phyloP scores from a whole-genome alignment of 2,329 filamentous ascomycete genomes.

The Coccinonectria pachysandricola region DNA sequence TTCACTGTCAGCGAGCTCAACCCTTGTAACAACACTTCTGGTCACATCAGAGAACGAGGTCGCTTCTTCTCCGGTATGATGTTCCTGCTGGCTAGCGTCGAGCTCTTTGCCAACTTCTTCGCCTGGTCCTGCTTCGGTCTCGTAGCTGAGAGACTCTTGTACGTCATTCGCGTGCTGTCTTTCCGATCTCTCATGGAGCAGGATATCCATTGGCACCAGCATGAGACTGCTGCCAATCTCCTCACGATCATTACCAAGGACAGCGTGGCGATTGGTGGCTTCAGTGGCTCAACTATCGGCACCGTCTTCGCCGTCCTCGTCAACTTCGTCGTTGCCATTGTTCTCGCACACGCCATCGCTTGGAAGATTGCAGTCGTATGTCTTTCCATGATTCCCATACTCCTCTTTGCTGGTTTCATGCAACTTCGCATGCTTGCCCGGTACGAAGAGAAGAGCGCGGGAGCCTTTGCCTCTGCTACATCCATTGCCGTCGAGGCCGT shows the following conservation, averaged over 20 bases:
- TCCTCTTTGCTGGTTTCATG: constrained; percentile 60
- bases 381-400: constrained; percentile 55
- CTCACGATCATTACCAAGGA: constrained; percentile 62
- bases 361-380: constrained; percentile 71
- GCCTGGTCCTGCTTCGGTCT: constrained; percentile 41
- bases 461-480: constrained; percentile 53
- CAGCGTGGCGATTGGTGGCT: constrained; percentile 53
- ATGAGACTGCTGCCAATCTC: constrained; percentile 49
- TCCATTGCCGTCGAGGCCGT: constrained; percentile 58
- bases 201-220: constrained; percentile 62
- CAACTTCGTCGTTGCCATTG: constrained; percentile 58
- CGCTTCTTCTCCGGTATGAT: constrained; percentile 47
- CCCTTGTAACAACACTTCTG: constrained; percentile 32
- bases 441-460: constrained; percentile 53
- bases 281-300: constrained; percentile 62
- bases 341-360: constrained; percentile 59
- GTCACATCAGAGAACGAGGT: constrained; percentile 26
- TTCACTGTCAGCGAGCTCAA: constrained; percentile 34
- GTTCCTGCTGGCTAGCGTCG: constrained; percentile 39
- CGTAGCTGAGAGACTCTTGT: constrained; percentile 52
- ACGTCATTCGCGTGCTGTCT: constrained; percentile 51
- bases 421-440: constrained; percentile 51
- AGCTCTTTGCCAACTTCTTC: constrained; percentile 42
- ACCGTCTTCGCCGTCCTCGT: constrained; percentile 58
- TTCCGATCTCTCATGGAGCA: constrained; percentile 57